Conservation (phyloP, 2,329 filamentous ascomycete species). For the Arthrobotrys conoides region DNA sequence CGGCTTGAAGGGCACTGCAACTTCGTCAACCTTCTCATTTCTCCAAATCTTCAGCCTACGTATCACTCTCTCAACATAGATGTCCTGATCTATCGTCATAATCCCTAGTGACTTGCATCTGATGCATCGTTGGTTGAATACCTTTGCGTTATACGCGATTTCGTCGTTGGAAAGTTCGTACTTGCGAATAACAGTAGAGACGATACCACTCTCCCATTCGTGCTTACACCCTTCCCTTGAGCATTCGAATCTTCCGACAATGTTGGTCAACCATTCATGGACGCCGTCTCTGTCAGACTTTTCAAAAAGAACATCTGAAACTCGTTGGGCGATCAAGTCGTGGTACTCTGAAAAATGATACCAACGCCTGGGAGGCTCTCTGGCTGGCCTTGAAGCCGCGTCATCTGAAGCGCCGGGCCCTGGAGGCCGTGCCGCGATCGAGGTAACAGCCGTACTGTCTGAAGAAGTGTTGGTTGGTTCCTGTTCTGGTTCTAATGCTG, state of each 20-base stretch:
- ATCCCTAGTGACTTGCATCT: constrained; percentile 17
- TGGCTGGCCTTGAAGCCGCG: neutral
- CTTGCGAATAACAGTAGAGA: constrained; percentile 19
- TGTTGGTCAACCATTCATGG: neutral
- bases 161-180: neutral
- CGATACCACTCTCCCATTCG: constrained; percentile 32
- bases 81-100: constrained; percentile 12
- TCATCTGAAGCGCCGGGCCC: too few species aligned
- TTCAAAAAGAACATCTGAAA: constrained; percentile 15
- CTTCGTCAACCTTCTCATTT: constrained; percentile 2
- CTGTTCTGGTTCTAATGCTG: neutral
- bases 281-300: neutral
- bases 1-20: neutral
- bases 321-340: constrained; percentile 9
- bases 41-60: constrained; percentile 43
- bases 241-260: constrained; percentile 29
- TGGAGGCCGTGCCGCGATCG: too few species aligned
- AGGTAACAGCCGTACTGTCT: too few species aligned
- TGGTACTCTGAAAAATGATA: constrained; percentile 32
- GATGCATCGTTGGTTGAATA: constrained; percentile 44
- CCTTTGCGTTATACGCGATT: constrained; percentile 36
- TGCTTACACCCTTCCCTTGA: constrained; percentile 13
- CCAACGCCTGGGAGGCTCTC: constrained; percentile 1
- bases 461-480: too few species aligned
- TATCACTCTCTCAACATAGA: constrained; percentile 29